Percentiles rank a stretch among this genome's conserved stretches.
Conservation (phyloP, 345 rosid genomes). For the Turritis glabra region DNA sequence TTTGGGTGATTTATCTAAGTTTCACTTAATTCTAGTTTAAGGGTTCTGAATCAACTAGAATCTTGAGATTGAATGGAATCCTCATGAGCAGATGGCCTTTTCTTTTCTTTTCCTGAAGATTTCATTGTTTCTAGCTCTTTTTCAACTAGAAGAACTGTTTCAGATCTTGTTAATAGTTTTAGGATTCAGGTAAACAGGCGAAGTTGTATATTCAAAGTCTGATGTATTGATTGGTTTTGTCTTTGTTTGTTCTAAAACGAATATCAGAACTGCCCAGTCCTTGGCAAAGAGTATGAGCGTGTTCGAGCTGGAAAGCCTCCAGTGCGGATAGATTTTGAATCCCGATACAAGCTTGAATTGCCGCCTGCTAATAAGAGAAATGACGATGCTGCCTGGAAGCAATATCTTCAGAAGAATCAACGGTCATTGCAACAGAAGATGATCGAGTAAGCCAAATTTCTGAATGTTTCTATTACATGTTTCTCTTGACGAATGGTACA, state of each 20-base stretch:
- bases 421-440: slow-evolving; percentile 80
- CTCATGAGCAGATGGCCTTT: slow-evolving; percentile 14
- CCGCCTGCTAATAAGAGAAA: slow-evolving; percentile 65
- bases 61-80: slow-evolving; percentile 9
- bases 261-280: slow-evolving; percentile 75
- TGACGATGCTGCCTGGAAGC: slow-evolving; percentile 91
- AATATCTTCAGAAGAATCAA: slow-evolving; percentile 73
- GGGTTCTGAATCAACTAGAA: slow-evolving; percentile 5
- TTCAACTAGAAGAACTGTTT: slow-evolving; percentile 1
- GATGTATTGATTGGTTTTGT: slow-evolving; percentile 14
- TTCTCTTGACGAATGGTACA: not conserved
- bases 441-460: slow-evolving; percentile 53
- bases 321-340: slow-evolving; percentile 60
- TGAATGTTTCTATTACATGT: not conserved
- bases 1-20: not conserved
- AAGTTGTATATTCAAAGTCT: not conserved
- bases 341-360: slow-evolving; percentile 69
- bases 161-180: slow-evolving; percentile 9
- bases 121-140: not conserved
- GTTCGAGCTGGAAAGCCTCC: slow-evolving; percentile 96
- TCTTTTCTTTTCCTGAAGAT: not conserved
- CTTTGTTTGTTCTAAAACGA: slow-evolving; percentile 19
- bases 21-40: not conserved
- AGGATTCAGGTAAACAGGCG: not conserved
- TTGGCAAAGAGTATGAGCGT: slow-evolving; percentile 90